Evolutionary conservation across 148 eudicot genomes (phyloP).

Genomic region (Chenopodium suecicum): DNA sequence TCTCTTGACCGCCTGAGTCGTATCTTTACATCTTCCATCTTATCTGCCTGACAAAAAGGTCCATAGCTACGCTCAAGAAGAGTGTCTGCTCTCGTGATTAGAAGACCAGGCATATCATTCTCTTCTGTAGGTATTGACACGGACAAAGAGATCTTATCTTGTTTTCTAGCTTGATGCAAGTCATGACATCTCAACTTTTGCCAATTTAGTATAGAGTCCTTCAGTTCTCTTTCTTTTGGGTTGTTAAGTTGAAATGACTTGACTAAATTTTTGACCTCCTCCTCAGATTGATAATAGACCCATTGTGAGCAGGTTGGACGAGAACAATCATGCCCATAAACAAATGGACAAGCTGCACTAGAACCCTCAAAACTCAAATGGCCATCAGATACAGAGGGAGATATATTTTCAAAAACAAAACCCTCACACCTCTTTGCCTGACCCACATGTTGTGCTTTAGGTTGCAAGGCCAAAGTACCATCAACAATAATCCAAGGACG

Average conservation of each 20-base stretch:
- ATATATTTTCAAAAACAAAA: background rate
- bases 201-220: slow-evolving; percentile 47
- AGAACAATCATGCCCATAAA: slow-evolving; percentile 28
- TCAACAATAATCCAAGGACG: slow-evolving; percentile 43
- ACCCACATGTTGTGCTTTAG: slow-evolving; percentile 21
- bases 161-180: slow-evolving; percentile 31
- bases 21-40: slow-evolving; percentile 33
- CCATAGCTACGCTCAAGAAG: slow-evolving; percentile 50
- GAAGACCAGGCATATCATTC: slow-evolving; percentile 16
- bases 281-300: slow-evolving; percentile 50
- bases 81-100: slow-evolving; percentile 42
- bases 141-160: slow-evolving; percentile 21
- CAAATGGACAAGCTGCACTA: slow-evolving; percentile 34
- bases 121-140: slow-evolving; percentile 23
- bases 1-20: slow-evolving; percentile 36
- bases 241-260: slow-evolving; percentile 44
- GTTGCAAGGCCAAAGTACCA: slow-evolving; percentile 33
- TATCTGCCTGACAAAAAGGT: slow-evolving; percentile 36
- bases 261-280: slow-evolving; percentile 46
- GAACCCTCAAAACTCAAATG: slow-evolving; percentile 31
- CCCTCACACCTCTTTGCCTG: slow-evolving; percentile 5
- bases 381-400: slow-evolving; percentile 17
- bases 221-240: slow-evolving; percentile 54
- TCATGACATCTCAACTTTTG: slow-evolving; percentile 40
- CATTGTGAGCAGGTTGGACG: slow-evolving; percentile 35